Evolutionary conservation across 257 asterid genomes (phyloP).

Genomic region (Penstemon davidsonii): DNA sequence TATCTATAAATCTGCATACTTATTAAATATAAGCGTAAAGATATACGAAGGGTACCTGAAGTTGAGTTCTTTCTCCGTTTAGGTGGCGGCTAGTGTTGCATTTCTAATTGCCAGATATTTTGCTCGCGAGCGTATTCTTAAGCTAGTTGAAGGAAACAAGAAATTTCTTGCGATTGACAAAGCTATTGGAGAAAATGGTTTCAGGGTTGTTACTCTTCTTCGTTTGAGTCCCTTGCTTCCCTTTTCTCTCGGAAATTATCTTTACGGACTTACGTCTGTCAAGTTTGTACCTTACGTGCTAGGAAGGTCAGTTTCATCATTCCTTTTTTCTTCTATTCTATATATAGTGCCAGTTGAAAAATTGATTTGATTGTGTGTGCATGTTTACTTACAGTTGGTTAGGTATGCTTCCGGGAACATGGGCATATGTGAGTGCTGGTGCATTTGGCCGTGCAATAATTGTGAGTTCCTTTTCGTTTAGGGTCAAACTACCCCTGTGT

Average conservation of each 20-base stretch:
- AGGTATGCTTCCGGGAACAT: slow-evolving; percentile 98
- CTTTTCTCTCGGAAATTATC: slow-evolving; percentile 91
- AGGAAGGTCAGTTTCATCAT: slow-evolving; percentile 67
- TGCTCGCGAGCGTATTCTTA: slow-evolving; percentile 96
- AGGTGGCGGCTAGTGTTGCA: slow-evolving; percentile 92
- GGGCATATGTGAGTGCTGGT: slow-evolving; percentile 99
- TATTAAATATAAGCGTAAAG: slow-evolving; percentile 3
- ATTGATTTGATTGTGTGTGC: slow-evolving; percentile 11
- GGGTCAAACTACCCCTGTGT: no score
- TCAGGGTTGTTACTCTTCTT: slow-evolving; percentile 91
- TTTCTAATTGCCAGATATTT: slow-evolving; percentile 96
- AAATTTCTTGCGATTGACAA: slow-evolving; percentile 93
- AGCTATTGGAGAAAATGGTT: slow-evolving; percentile 96
- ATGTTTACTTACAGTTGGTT: slow-evolving; percentile 67
- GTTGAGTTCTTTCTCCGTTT: slow-evolving; percentile 30
- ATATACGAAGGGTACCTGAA: slow-evolving; percentile 25
- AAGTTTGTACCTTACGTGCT: slow-evolving; percentile 85
- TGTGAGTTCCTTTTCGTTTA: slow-evolving; percentile 46
- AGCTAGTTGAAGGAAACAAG: slow-evolving; percentile 94
- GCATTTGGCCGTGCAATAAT: slow-evolving; percentile 95
- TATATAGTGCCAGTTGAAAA: neutral
- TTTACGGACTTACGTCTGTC: slow-evolving; percentile 94
- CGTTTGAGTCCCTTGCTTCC: slow-evolving; percentile 99
- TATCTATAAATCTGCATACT: slow-evolving; percentile 24
- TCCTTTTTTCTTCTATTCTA: slow-evolving; percentile 8